phyloP scores from a whole-genome alignment of 768 basidiomycete genomes.

The Termitomyces sp. region DNA sequence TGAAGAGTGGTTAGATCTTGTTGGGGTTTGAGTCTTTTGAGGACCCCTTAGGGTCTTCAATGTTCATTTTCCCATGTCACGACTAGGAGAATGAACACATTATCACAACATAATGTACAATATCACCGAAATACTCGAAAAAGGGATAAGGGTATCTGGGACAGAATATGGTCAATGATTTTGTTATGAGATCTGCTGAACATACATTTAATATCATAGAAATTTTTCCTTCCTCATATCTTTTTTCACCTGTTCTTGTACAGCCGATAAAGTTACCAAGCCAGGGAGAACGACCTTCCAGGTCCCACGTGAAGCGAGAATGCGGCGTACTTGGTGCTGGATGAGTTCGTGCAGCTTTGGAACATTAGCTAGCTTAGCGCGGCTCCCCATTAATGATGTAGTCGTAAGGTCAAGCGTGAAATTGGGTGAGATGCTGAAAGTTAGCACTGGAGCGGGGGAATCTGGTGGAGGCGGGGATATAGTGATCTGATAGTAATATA shows the following conservation, averaged over 20 bases:
- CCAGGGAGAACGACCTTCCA: conserved; percentile 73
- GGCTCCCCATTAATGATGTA: conserved; percentile 89
- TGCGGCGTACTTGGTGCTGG: conserved; percentile 72
- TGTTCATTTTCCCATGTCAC: not conserved
- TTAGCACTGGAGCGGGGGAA: conserved; percentile 55
- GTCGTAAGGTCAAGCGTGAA: conserved; percentile 86
- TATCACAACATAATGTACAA: conserved; percentile 6
- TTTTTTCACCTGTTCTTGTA: conserved; percentile 32
- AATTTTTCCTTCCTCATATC: conserved; percentile 24
- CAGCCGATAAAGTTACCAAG: conserved; percentile 35
- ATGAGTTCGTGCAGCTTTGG: conserved; percentile 97
- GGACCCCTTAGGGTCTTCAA: not conserved
- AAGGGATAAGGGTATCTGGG: not conserved
- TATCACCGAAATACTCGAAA: not conserved
- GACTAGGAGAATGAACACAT: not conserved
- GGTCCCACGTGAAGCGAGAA: conserved; percentile 53
- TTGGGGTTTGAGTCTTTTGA: conserved; percentile 39
- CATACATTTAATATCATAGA: conserved; percentile 11
- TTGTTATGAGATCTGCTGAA: not conserved
- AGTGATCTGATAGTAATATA: conserved; percentile 42
- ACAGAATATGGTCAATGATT: not conserved
- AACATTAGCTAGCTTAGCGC: conserved; percentile 96
- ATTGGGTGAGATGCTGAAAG: conserved; percentile 75
- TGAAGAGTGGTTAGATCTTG: conserved; percentile 52
- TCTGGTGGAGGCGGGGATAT: conserved; percentile 57